Base-by-base conservation (phyloP, 2,329 filamentous ascomycete species). In the Didymellaceae sp. region DNA sequence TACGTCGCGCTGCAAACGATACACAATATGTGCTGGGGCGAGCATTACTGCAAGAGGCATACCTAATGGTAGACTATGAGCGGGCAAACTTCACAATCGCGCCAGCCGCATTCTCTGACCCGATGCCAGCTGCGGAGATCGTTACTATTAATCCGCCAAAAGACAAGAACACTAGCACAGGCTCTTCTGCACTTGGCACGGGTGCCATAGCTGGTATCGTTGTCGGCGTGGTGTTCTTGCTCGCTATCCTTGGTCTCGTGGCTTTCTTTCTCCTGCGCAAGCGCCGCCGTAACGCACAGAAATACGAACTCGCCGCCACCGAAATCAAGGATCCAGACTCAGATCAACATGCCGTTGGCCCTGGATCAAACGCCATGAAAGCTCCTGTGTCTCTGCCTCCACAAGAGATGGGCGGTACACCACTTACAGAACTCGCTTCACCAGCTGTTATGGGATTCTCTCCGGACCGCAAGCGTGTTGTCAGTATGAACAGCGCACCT, bases 31-130 rank as follows among this genome's bases (percentile, higher is more conserved):
- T 85, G 13, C 79, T 90, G 22, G 87, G 87, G 6, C 80, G 87
- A 22, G 80, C 83, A 0, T 86, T 90, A 51, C 72, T 90, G 37
- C 87, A 90, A 64, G 86, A 90, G 70, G 81, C 86, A 5, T 80
- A 80, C 46, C 57, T 80, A 18, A 74, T 73, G 17, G 76, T 78
- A 16, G 76, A 80, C 58, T 80, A 77, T 61, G 77, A 80, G 48
- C 68, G 74, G 20, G 63, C 63, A 26, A 73, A 72, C 32, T 80
- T 80, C 69, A 74, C 76, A n/a, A 59, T 80, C 7, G 72, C 74
- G 5, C 77, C 75, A 56, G 63, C 67, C 21, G 55, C 50, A 2
- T 70, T 67, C 28, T 64, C 66, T 7, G 62, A 71, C 31, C 68
- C 65, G 6, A 57, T 74, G 4, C 61, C 63, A 2, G 54, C 66